A percentile compares a stretch with the other conserved stretches of the same genome.
Conservation (phyloP, 1,284 basidiomycete genomes). For the Ceratobasidium sp. region DNA sequence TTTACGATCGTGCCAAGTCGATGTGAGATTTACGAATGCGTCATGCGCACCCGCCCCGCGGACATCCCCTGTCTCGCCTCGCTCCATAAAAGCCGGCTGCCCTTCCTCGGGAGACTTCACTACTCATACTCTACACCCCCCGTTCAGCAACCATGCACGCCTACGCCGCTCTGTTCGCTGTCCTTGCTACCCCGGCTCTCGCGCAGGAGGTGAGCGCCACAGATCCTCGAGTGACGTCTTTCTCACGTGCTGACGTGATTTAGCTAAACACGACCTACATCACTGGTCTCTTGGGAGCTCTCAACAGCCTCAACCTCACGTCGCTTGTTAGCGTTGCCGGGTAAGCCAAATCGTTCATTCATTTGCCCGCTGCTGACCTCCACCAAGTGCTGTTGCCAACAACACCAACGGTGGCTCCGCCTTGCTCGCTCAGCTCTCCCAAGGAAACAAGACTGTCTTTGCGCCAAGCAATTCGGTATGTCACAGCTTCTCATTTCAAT, state of each 20-base stretch:
- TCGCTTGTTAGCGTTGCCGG: constrained; percentile 57
- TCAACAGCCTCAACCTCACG: constrained; percentile 60
- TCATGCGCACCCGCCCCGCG: neutral
- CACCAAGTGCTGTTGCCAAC: constrained; percentile 66
- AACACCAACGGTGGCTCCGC: constrained; percentile 60
- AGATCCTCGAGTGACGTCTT: neutral
- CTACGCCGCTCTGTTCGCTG: constrained; percentile 49
- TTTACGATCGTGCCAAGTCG: constrained; percentile 23
- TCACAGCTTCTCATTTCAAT: neutral
- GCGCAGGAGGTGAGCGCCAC: constrained; percentile 47
- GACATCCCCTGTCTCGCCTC: too few relatives aligned
- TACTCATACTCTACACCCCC: constrained; percentile 23
- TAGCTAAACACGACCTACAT: constrained; percentile 56
- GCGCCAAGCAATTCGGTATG: constrained; percentile 57
- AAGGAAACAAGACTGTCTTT: constrained; percentile 59
- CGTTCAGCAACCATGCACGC: constrained; percentile 50
- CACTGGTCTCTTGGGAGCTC: constrained; percentile 56
- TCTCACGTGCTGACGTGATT: neutral
- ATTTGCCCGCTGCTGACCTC: constrained; percentile 59
- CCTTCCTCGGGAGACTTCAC: neutral
- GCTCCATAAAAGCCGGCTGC: constrained; percentile 9
- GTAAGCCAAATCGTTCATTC: constrained; percentile 62
- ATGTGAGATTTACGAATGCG: neutral
- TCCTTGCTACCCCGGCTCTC: constrained; percentile 47
- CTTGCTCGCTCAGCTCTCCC: constrained; percentile 52